Evolutionary conservation across 495 filamentous ascomycete species (phyloP).

Genomic region (Hamigera avellanea): DNA sequence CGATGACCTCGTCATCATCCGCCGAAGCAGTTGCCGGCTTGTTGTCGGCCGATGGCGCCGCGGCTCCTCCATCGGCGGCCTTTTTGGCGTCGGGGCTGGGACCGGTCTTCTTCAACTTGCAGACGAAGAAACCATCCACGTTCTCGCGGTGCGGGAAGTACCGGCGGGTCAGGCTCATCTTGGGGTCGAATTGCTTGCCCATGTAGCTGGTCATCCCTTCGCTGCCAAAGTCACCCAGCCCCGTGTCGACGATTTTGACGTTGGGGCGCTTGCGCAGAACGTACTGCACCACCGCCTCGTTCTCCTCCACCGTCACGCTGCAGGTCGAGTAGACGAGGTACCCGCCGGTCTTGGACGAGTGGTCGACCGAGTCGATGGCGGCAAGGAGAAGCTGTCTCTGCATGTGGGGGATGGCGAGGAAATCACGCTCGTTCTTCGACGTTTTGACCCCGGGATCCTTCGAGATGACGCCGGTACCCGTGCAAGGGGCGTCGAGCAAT

Average conservation of each 20-base stretch:
- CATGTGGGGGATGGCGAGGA: conserved; percentile 79
- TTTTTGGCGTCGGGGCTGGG: conserved; percentile 50
- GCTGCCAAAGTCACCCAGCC: conserved; percentile 74
- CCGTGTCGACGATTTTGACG: conserved; percentile 85
- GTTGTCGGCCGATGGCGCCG: conserved; percentile 9
- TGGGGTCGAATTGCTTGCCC: conserved; percentile 79
- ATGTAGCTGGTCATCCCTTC: conserved; percentile 81
- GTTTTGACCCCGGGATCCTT: conserved; percentile 95
- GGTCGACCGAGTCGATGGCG: conserved; percentile 90
- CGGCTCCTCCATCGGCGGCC: conserved; percentile 13
- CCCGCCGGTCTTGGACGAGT: conserved; percentile 73
- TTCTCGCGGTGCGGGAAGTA: conserved; percentile 96
- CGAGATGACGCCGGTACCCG: conserved; percentile 80
- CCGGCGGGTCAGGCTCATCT: conserved; percentile 72
- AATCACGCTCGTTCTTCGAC: conserved; percentile 90
- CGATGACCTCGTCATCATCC: conserved; percentile 16
- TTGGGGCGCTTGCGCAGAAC: conserved; percentile 84
- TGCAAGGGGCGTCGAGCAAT: conserved; percentile 71
- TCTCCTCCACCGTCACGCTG: conserved; percentile 83
- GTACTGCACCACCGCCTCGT: conserved; percentile 90
- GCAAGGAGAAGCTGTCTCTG: conserved; percentile 89
- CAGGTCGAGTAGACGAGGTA: conserved; percentile 94
- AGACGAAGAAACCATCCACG: conserved; percentile 96
- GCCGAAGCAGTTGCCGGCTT: conserved; percentile 9
- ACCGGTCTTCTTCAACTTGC: conserved; percentile 89